Conservation (phyloP, 75 land plant species). For the Sequoia sempervirens region DNA sequence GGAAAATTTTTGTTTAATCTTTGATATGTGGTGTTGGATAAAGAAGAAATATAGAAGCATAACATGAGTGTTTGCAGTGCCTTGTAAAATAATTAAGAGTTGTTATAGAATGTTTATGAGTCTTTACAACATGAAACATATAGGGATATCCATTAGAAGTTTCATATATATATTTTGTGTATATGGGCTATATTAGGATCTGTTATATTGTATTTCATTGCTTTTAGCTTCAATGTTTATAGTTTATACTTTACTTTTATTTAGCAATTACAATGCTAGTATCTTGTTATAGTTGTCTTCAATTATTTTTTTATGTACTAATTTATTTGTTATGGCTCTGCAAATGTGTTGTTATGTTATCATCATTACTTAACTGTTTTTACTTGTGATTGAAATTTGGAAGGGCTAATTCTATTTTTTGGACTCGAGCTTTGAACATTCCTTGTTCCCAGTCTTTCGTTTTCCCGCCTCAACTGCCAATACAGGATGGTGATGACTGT, state of each 20-base stretch:
- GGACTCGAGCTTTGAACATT: conserved; percentile 89
- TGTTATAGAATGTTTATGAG: not conserved
- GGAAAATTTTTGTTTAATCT: not conserved
- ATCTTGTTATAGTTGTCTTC: not conserved
- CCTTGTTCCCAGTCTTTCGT: conserved; percentile 77
- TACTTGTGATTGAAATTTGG: conserved; percentile 1
- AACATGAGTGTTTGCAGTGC: not conserved
- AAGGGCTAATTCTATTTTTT: conserved; percentile 95
- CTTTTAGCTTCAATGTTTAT: not conserved
- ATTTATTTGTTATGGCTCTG: not conserved
- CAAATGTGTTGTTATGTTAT: not conserved
- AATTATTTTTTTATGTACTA: not conserved
- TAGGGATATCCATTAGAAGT: not conserved
- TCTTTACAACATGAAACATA: not conserved
- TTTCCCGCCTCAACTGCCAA: conserved; percentile 23
- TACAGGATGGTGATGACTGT: not conserved
- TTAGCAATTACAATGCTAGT: not conserved
- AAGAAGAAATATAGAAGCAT: not conserved
- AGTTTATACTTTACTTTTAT: not conserved
- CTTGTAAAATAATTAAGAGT: not conserved
- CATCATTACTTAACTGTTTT: not conserved
- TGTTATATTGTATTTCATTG: not conserved
- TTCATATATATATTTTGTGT: not conserved
- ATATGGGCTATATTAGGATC: not conserved
- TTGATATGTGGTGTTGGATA: not conserved